Base-by-base conservation (phyloP, 2,329 filamentous ascomycete genomes). In the Drechslera avenae region DNA sequence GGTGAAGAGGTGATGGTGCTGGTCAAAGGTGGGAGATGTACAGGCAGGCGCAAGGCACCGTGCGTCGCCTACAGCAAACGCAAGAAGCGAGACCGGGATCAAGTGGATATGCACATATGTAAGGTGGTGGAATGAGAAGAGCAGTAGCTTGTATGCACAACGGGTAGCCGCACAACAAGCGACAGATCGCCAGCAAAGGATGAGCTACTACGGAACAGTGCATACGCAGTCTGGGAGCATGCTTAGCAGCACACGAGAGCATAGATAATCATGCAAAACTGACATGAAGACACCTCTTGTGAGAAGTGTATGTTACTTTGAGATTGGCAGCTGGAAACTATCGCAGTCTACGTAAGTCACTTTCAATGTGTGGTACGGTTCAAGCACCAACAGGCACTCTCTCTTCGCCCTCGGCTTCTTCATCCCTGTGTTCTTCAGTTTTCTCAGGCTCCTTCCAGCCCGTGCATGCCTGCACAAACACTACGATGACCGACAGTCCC, bases 401-500 rank as follows among this genome's bases (percentile, higher is more conserved):
- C 23, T 65, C 63, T 31, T 70, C 68, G 12, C 46, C 64, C 7
- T 59, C 55, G 4, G 56, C 50, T 10, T 62, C 62, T 21, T 66
- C 39, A n/a, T 42, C 50, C 7, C 36, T 49, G 32, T 54, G 53
- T 32, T 59, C 44, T 17, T 50, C 57, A 28, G 55, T 57, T 42
- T 63, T 59, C n/a, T 21, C 37, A 3, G 75, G 71, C 12, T 72
- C 68, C 16, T 64, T 77, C 83, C 83, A 86, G 2, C 84, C 84
- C 1, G 83, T 83, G 1, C 78, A 78, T 4, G 83, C 83, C 62
- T 86, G 84, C 13, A 84, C 67, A 2, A 80, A 56, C 1, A 80
- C 72, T 56, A 82, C 79, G 2, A 76, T 40, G 10, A 81, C 49
- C 2, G 79, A 79, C 40, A 86, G 59, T 0, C 71, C 77, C 13